These are phyloP conservation scores for Exophiala spinifera DNA, from an alignment of 2,329 filamentous ascomycete genomes.

Conservation along the genomic window DNA sequence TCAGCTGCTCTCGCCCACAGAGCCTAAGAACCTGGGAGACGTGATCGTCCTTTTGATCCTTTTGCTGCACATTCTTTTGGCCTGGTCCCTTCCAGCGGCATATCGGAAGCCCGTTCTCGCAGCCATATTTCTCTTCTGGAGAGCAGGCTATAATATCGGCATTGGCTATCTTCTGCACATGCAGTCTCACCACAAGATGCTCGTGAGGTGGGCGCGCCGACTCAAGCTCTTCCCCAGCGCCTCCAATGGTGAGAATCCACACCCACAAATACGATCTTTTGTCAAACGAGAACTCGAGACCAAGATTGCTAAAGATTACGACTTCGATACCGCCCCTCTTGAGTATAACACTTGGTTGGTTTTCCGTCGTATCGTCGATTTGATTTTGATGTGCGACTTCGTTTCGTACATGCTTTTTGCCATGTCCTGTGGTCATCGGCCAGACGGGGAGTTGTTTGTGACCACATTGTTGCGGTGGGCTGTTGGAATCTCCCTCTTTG, in stretches of 20 bases:
- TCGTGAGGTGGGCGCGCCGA: slow-evolving; percentile 84
- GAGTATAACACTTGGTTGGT: slow-evolving; percentile 99
- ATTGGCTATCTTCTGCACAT: slow-evolving; percentile 85
- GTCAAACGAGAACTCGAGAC: slow-evolving; percentile 88
- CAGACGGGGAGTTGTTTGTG: slow-evolving; percentile 65
- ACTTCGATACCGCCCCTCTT: slow-evolving; percentile 85
- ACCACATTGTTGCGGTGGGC: slow-evolving; percentile 74
- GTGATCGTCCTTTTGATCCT: slow-evolving; percentile 74
- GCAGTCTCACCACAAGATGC: slow-evolving; percentile 82
- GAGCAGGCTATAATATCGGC: slow-evolving; percentile 86
- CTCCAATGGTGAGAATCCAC: slow-evolving; percentile 73
- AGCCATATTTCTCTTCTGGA: slow-evolving; percentile 84
- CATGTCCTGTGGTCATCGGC: slow-evolving; percentile 76
- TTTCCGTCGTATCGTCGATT: slow-evolving; percentile 89
- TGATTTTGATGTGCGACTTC: slow-evolving; percentile 99
- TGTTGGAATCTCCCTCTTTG: slow-evolving; percentile 71
- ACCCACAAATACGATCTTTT: slow-evolving; percentile 76
- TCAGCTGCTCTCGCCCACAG: slow-evolving; percentile 86
- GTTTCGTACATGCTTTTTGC: slow-evolving; percentile 95
- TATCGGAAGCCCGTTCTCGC: slow-evolving; percentile 77
- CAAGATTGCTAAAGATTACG: slow-evolving; percentile 91
- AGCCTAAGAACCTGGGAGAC: slow-evolving; percentile 94
- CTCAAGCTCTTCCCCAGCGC: slow-evolving; percentile 84
- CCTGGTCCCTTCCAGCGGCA: slow-evolving; percentile 67
- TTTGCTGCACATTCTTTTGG: slow-evolving; percentile 67